Evolutionary conservation across 2,329 filamentous ascomycete species (phyloP), one percentile per base, ranked within the genome.

Genomic region (Arthrobotrys conoides): DNA sequence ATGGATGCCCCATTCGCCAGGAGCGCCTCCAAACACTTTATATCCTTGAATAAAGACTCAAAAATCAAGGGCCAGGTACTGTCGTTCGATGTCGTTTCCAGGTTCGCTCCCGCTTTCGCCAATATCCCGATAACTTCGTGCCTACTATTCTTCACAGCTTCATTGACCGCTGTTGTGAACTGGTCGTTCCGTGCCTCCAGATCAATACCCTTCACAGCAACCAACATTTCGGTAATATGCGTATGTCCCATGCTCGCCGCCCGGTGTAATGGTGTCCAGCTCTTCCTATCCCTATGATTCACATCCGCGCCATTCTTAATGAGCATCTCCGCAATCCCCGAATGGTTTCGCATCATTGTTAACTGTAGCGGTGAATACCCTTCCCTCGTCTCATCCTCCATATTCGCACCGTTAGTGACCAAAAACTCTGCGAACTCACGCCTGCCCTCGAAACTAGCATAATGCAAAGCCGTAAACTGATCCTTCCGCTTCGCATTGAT

Each of bases 301-400:
- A 76, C 55, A 46, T 79, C 53, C 1, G 69, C 69, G 16, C 69
- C 59, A 30, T 69, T 63, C 18, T 33, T 41, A 16, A 67, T 70
- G 8, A 73, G 38, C 67, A 73, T 75, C 9, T 79, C 65, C 30
- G 55, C 46, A 16, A 73, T 68, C 0, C 10, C 22, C 63, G 33
- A 38, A 27, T 75, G 71, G 24, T 75, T 75, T 20, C 71, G 68
- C 30, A 75, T 12, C 33, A 75, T 75, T 12, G 71, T 22, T 20
- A 75, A 24, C n/a, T 68, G 71, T 20, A 75, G 27, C 9, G 71
- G 53, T 9, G 71, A 51, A 30, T 38, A 75, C 10, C 71, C 71
- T 53, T 75, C 71, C 33, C 44, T 67, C 36, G 71, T 75, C 51
- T 75, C 63, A 22, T 75, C 71, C 20, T 79, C 71, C 5, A 80